Conservation (phyloP, 805 yeast genomes). For the Ogataea ramenticola region DNA sequence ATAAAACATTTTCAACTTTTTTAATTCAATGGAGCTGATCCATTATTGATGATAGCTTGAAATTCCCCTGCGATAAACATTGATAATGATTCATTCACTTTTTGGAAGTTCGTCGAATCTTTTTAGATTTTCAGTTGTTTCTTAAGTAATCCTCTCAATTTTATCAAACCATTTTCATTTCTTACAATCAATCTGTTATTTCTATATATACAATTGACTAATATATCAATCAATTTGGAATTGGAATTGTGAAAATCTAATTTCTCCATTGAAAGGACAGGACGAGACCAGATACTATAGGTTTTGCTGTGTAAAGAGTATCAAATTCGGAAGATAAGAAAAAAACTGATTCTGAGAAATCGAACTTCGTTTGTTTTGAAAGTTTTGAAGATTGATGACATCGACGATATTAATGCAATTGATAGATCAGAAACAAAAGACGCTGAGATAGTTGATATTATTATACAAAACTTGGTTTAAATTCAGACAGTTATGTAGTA, state of each 20-base stretch:
- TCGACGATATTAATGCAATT: slow-evolving; percentile 13
- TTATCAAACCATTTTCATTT: slow-evolving; percentile 18
- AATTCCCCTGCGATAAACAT: slow-evolving; percentile 52
- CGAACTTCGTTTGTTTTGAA: slow-evolving; percentile 57
- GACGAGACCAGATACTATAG: not conserved
- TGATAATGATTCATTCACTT: slow-evolving; percentile 65
- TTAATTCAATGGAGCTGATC: slow-evolving; percentile 72
- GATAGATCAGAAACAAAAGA: slow-evolving; percentile 13
- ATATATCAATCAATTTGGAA: slow-evolving; percentile 8
- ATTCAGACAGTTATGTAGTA: slow-evolving; percentile 62
- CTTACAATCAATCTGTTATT: slow-evolving; percentile 14
- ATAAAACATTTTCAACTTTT: slow-evolving; percentile 41
- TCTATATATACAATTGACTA: slow-evolving; percentile 7
- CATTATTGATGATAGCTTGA: slow-evolving; percentile 53
- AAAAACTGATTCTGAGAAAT: slow-evolving; percentile 39
- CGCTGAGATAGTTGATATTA: slow-evolving; percentile 52
- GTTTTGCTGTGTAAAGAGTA: slow-evolving; percentile 28
- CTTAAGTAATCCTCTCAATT: slow-evolving; percentile 25
- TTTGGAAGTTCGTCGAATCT: slow-evolving; percentile 61
- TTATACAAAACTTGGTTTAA: slow-evolving; percentile 52
- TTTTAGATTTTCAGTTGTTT: slow-evolving; percentile 27
- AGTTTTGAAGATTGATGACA: slow-evolving; percentile 45
- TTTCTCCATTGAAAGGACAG: not conserved
- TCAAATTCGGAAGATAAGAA: slow-evolving; percentile 43
- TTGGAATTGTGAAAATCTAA: slow-evolving; percentile 12